A percentile compares a stretch with the other conserved stretches of the same genome.
Conservation (phyloP, 2,329 filamentous ascomycete species). For the Cercospora sp. region DNA sequence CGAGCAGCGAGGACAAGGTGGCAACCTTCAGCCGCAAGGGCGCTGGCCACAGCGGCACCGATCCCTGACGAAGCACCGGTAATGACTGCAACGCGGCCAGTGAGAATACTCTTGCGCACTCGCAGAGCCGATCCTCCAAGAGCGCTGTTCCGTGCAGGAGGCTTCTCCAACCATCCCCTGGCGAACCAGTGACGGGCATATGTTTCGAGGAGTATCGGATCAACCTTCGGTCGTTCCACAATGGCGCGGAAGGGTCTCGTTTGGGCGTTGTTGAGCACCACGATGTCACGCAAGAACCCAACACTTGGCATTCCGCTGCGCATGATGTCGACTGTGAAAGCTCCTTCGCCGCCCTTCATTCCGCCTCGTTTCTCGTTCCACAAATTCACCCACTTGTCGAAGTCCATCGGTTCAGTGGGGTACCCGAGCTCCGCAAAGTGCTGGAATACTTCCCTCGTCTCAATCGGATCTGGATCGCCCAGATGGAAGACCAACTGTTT, state of each 20-base stretch:
- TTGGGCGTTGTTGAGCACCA: slow-evolving; percentile 69
- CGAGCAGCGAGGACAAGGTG: slow-evolving; percentile 72
- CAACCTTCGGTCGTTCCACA: slow-evolving; percentile 68
- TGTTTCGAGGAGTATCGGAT: slow-evolving; percentile 69
- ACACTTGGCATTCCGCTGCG: slow-evolving; percentile 77
- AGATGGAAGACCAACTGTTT: slow-evolving; percentile 71
- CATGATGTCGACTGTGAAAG: slow-evolving; percentile 76
- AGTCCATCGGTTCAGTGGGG: slow-evolving; percentile 64
- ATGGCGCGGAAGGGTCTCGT: slow-evolving; percentile 62
- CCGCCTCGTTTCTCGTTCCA: slow-evolving; percentile 71
- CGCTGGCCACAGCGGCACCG: slow-evolving; percentile 70
- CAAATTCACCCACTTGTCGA: slow-evolving; percentile 71
- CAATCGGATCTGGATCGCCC: slow-evolving; percentile 69
- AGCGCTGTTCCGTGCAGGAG: slow-evolving; percentile 57
- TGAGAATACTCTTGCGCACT: slow-evolving; percentile 59
- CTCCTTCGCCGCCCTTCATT: slow-evolving; percentile 65
- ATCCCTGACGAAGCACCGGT: slow-evolving; percentile 80
- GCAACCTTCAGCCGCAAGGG: slow-evolving; percentile 69
- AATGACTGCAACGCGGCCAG: slow-evolving; percentile 71
- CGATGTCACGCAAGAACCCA: slow-evolving; percentile 69
- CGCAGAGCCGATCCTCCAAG: slow-evolving; percentile 48
- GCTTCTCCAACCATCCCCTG: slow-evolving; percentile 69
- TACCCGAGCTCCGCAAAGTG: slow-evolving; percentile 68
- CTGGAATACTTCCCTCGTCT: slow-evolving; percentile 66
- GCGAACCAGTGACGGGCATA: slow-evolving; percentile 81